Base-by-base conservation (phyloP, 306 rosid genomes). In the Delonix regia region DNA sequence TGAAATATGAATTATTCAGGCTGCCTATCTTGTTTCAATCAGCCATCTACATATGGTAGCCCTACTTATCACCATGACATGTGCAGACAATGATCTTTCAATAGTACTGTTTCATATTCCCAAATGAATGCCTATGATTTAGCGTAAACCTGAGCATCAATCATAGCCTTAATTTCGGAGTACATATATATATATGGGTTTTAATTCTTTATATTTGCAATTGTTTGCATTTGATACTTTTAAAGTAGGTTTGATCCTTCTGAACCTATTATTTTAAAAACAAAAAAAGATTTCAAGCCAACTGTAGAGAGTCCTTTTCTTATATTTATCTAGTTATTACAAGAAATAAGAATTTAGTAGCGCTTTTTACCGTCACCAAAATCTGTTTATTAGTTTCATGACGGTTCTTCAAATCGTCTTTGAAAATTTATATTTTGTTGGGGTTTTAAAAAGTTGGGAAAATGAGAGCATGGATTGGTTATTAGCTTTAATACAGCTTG, bases 11-110 rank as follows among this genome's bases (percentile, higher is more conserved):
- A 21, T 67, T 5, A 67, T 67, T 41, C 71, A 39, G 4, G 60
- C 13, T 53, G 60, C 60, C 56, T 1, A 51, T 18, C 24, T 18
- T 1, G 52, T 66, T 66, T 21, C 72, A 67, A 67, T 42, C 72
- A 67, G 36, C 18, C 53, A 67, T 6, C 72, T 42, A 41, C 47
- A 67, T 21, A 42, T 67, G 53, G 72, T 42, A 67, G 72, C 53
- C 72, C 72, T 67, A 42, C 72, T 21, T 67, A 42, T 42, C 19
- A 47, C 42, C 53, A 67, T 67, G 72, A 67, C 72, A 42, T 67
- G 53, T 67, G 34, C 72, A 67, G 72, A 42, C 55, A 67, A 22
- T 42, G 36, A 67, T 67, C 72, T 67, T 48, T 66, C 19, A 41
- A 16, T 14, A 27, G 6, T 6, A 67, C 18, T n/a, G 49, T 51